Conservation (phyloP, 2,329 filamentous ascomycete species). For the Nemania bipapillata region DNA sequence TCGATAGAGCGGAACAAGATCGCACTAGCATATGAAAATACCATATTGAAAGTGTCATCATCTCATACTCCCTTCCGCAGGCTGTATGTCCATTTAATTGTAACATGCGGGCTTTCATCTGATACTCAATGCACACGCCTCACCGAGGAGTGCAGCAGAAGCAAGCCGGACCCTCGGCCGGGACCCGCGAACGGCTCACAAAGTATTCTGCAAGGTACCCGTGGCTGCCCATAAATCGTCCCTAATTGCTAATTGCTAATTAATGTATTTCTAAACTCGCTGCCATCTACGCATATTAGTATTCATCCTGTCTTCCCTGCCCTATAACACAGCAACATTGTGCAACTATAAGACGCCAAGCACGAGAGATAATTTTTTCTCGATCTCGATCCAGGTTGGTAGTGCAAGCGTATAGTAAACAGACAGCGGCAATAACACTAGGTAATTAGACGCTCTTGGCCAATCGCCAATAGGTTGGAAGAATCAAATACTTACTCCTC, state of each 20-base stretch:
- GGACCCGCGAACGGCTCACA: constrained; percentile 3
- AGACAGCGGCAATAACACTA: background rate
- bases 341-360: background rate
- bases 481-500: background rate
- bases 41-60: background rate
- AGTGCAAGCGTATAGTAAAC: background rate
- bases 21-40: background rate
- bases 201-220: constrained; percentile 20
- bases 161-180: background rate
- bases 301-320: background rate
- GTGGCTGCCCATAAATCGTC: background rate
- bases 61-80: background rate
- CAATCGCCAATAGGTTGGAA: background rate
- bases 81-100: background rate
- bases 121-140: background rate
- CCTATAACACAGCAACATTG: background rate
- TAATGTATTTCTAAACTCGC: background rate
- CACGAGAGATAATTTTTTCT: background rate
- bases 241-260: background rate
- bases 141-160: background rate
- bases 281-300: background rate
- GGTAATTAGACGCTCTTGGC: background rate
- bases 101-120: background rate
- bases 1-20: background rate
- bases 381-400: background rate